Base-by-base conservation (phyloP, 2,329 filamentous ascomycete species). In the Tolypocladium pustulatum region DNA sequence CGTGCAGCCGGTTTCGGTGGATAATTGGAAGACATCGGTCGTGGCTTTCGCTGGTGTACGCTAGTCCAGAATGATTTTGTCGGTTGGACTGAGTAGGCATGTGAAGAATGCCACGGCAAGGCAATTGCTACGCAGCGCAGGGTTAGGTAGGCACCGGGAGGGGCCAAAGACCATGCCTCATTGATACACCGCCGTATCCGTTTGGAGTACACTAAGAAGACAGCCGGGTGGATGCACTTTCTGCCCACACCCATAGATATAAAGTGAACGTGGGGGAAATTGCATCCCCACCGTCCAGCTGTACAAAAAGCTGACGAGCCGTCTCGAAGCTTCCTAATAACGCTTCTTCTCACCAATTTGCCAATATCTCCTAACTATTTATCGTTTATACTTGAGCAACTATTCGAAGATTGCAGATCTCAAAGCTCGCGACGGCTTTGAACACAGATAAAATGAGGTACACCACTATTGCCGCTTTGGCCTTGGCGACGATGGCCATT, bases 401-500 rank as follows among this genome's bases (percentile, higher is more conserved):
- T n/a, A 9, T 3, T 13, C 41, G 25, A 13, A 22, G 5, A 25
- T 2, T 25, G 10, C 17, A n/a, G 38, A n/a, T 7, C 17, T 6
- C 2, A 25, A 4, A 43, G 7, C 41, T 43, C 10, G 20, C 13
- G 4, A 43, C 7, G 9, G 12, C n/a, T 13, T 25, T 12, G 20
- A 12, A 43, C 2, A n/a, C 9, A 25, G 9, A 9, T 69, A 73
- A 46, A 12, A 61, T 61, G 60, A 62, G 66, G 56, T 62, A 59
- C 27, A 57, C 67, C 25, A 56, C 60, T 2, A n/a, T 57, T 54
- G 64, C 61, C 40, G 59, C 64, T 61, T 55, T 68, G 41, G 59
- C 61, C 58, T 59, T 67, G 59, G 64, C 64, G 59, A 55, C 65
- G 43, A 56, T 66, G 27, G 67, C 62, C 53, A 59, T 63, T 54